Conservation (phyloP, 768 basidiomycete species). For the Suillus occidentalis region DNA sequence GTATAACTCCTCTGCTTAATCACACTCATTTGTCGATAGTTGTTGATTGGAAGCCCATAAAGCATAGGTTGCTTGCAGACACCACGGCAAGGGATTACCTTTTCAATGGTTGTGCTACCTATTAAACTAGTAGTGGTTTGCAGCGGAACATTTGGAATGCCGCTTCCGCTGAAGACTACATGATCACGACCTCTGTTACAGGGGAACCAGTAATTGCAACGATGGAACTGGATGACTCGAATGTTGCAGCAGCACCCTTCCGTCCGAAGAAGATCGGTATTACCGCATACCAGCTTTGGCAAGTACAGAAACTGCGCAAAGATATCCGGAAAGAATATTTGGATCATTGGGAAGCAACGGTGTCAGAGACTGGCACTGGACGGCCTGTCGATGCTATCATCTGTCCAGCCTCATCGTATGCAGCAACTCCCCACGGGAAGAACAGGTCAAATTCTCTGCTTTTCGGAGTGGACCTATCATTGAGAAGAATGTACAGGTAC, state of each 20-base stretch:
- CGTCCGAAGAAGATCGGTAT: not conserved
- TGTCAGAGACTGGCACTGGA: not conserved
- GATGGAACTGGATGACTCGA: not conserved
- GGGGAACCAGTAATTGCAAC: slow-evolving; percentile 49
- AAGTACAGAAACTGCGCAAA: not conserved
- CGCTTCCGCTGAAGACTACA: slow-evolving; percentile 50
- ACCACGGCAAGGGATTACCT: slow-evolving; percentile 38
- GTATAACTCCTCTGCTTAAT: not conserved
- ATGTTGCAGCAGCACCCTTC: not conserved
- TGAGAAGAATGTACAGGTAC: not conserved
- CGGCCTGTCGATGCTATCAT: slow-evolving; percentile 1
- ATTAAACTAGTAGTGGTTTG: not conserved
- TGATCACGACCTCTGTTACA: slow-evolving; percentile 32
- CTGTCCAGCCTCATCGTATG: not conserved
- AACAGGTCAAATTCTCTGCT: not conserved
- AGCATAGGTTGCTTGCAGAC: slow-evolving; percentile 48
- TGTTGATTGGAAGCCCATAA: slow-evolving; percentile 63
- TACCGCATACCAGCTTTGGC: not conserved
- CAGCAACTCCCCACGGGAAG: not conserved
- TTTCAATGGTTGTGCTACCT: not conserved
- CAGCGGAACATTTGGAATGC: slow-evolving; percentile 47
- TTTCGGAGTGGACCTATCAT: not conserved
- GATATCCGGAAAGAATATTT: not conserved
- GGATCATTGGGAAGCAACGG: not conserved
- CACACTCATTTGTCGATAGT: slow-evolving; percentile 39